phyloP scores from a whole-genome alignment of 2,329 filamentous ascomycete genomes.

The Penicillium palitans region DNA sequence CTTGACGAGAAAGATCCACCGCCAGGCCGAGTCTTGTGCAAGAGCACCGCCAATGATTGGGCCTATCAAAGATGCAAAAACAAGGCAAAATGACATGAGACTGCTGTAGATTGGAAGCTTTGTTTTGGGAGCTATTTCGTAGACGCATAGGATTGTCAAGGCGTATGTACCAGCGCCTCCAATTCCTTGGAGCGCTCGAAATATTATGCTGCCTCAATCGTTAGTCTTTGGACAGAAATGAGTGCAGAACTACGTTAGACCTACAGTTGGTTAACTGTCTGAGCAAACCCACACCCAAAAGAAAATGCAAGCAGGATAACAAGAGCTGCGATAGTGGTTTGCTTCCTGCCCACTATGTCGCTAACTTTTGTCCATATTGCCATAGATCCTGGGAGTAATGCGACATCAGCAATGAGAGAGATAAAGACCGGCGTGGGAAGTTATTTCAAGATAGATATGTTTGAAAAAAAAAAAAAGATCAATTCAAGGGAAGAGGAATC shows the following conservation, averaged over 20 bases:
- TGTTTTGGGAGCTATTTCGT: conserved; percentile 31
- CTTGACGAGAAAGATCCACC: conserved; percentile 34
- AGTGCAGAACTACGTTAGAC: neutral
- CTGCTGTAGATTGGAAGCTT: conserved; percentile 27
- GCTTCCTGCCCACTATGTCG: conserved; percentile 36
- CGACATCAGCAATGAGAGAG: neutral
- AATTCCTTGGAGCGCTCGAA: conserved; percentile 36
- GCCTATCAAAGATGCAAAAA: conserved; percentile 25
- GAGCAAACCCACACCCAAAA: conserved; percentile 32
- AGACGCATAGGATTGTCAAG: conserved; percentile 30
- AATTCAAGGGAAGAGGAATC: neutral
- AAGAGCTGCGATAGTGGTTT: conserved; percentile 24
- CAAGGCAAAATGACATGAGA: conserved; percentile 26
- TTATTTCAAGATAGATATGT: neutral
- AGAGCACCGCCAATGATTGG: conserved; percentile 30
- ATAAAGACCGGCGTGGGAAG: neutral
- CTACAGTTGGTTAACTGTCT: conserved; percentile 35
- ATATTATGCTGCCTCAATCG: conserved; percentile 29
- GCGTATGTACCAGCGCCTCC: conserved; percentile 35
- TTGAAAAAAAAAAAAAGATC: neutral
- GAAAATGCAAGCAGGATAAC: conserved; percentile 35
- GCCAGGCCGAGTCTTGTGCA: conserved; percentile 25
- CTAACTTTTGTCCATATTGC: conserved; percentile 36
- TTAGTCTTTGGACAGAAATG: neutral
- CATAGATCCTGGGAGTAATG: conserved; percentile 25